Percentiles rank a stretch among this genome's conserved stretches.
These are phyloP conservation scores for Solioccasus polychromus DNA, from an alignment of 768 basidiomycete species.

Conservation along the genomic window DNA sequence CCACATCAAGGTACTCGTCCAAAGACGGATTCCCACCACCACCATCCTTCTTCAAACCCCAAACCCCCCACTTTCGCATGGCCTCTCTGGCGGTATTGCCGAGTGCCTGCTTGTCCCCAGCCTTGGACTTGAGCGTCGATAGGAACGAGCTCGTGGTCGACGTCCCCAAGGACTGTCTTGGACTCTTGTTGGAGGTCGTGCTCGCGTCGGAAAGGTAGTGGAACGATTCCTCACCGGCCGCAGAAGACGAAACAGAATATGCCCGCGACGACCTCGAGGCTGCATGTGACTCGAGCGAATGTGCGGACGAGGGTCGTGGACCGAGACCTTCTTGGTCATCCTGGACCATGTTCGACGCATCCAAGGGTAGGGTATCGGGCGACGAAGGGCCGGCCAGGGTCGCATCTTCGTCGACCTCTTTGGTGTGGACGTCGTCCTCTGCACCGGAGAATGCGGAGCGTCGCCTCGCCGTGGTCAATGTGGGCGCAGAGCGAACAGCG, in stretches of 20 bases:
- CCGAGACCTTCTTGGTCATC: slow-evolving; percentile 16
- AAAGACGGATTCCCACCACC: slow-evolving; percentile 22
- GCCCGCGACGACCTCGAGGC: slow-evolving; percentile 33
- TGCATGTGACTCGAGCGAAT: slow-evolving; percentile 40
- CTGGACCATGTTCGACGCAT: slow-evolving; percentile 19
- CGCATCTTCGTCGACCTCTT: slow-evolving; percentile 24
- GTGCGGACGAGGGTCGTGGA: slow-evolving; percentile 44
- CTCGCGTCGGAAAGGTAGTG: slow-evolving; percentile 35
- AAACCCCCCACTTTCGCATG: slow-evolving; percentile 90
- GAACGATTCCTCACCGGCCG: slow-evolving; percentile 24
- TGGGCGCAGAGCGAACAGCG: slow-evolving; percentile 20
- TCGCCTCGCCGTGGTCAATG: slow-evolving; percentile 36
- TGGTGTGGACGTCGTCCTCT: slow-evolving; percentile 25
- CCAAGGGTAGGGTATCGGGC: slow-evolving; percentile 5
- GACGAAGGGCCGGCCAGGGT: slow-evolving; percentile 13
- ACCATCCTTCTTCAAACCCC: slow-evolving; percentile 64
- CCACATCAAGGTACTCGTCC: slow-evolving; percentile 45
- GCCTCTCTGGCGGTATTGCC: slow-evolving; percentile 84
- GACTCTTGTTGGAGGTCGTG: slow-evolving; percentile 28
- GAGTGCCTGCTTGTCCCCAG: slow-evolving; percentile 80
- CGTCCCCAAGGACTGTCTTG: slow-evolving; percentile 42
- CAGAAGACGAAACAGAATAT: slow-evolving; percentile 34
- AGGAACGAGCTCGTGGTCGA: slow-evolving; percentile 60
- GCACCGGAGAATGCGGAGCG: slow-evolving; percentile 59
- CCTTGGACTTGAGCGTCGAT: slow-evolving; percentile 72